phyloP scores from a whole-genome alignment of 805 yeast genomes.

The Debaryomyces castellii region DNA sequence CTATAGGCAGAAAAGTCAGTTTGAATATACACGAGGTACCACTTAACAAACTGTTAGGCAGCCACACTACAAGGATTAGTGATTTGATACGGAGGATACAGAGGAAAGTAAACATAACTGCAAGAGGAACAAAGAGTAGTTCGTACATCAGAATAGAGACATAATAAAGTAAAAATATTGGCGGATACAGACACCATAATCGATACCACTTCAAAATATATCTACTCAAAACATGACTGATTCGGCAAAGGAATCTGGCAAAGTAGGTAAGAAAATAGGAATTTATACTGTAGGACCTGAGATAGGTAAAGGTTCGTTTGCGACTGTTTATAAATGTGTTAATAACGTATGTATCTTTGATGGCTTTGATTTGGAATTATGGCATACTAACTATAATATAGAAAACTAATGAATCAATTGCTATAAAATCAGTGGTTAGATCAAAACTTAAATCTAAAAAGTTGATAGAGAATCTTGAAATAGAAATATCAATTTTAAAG shows the following conservation, averaged over 20 bases:
- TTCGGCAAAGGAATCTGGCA: not conserved
- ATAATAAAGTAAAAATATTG: not conserved
- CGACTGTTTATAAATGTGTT: constrained; percentile 87
- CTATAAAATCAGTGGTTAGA: constrained; percentile 84
- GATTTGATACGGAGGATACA: not conserved
- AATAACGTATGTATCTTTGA: constrained; percentile 27
- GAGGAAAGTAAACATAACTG: not conserved
- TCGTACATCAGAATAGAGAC: not conserved
- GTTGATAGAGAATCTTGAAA: constrained; percentile 84
- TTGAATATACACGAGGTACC: not conserved
- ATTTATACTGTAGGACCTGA: constrained; percentile 67
- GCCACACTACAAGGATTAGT: not conserved
- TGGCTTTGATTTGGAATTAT: not conserved
- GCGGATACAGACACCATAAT: not conserved
- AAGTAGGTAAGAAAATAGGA: constrained; percentile 31
- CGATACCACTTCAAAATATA: not conserved
- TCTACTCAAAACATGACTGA: constrained; percentile 1
- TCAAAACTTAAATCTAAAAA: constrained; percentile 82
- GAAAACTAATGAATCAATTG: constrained; percentile 61
- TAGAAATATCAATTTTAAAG: constrained; percentile 87
- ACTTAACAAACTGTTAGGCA: not conserved
- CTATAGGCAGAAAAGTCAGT: not conserved
- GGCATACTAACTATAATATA: constrained; percentile 5
- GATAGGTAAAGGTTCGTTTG: constrained; percentile 95
- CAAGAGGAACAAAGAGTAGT: not conserved